phyloP scores from a whole-genome alignment of 75 land plant genomes.

The Sequoiadendron giganteum region DNA sequence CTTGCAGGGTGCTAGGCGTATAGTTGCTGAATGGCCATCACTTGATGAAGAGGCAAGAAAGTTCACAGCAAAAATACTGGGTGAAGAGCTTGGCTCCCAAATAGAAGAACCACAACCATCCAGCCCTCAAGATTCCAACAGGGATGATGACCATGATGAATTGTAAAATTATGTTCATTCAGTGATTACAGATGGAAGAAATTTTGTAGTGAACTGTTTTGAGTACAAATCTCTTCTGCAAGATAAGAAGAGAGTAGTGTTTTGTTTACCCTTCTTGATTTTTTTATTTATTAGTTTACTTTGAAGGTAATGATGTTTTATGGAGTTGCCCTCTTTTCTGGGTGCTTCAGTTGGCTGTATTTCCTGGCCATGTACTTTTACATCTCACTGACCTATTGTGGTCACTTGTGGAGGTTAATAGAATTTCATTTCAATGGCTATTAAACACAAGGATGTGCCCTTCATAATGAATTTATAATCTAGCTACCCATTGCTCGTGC shows the following conservation, averaged over 20 bases:
- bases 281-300: neutral
- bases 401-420: neutral
- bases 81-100: conserved; percentile 42
- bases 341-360: neutral
- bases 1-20: conserved; percentile 87
- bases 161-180: neutral
- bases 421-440: neutral
- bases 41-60: conserved; percentile 87
- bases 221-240: neutral
- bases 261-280: neutral
- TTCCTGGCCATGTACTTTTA: conserved; percentile 1
- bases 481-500: neutral
- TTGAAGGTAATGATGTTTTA: neutral
- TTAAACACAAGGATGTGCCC: neutral
- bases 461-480: neutral
- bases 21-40: conserved; percentile 88
- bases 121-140: neutral
- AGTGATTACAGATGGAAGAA: neutral
- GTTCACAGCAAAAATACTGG: conserved; percentile 67
- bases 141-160: neutral
- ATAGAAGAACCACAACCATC: conserved; percentile 1
- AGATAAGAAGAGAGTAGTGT: neutral
- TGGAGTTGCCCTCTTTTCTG: neutral
- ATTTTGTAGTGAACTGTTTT: neutral
- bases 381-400: neutral